Base-by-base conservation (phyloP, 257 asterid species). In the Mentha longifolia region DNA sequence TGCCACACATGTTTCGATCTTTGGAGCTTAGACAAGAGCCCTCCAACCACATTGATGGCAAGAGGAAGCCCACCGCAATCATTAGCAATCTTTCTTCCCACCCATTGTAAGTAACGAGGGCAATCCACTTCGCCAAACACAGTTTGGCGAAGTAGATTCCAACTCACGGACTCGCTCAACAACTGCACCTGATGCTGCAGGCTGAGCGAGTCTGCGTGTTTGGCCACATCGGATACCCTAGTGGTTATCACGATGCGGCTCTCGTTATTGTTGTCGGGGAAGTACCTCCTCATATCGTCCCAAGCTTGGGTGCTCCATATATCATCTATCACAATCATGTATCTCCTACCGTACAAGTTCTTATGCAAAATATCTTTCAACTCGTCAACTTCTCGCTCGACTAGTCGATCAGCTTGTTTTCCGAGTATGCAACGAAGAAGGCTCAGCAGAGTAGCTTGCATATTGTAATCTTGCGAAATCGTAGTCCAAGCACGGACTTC, bases 51-150 rank as follows among this genome's bases (percentile, higher is more conserved):
- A 52, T 67, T 51, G 60, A 74, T 64, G 4, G 76, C 74, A 17
- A 78, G 75, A 56, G 82, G 79, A 17, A 74, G 73, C 19, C 82
- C 82, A 9, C 72, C 42, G 4, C 77, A 78, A 45, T 65, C 15
- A 2, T 16, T 28, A 0, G 76, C 65, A 1, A 78, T 73, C 15
- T 31, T 74, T 31, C 6, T 30, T 41, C 79, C 83, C 1, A 74
- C 12, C 2, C 12, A 0, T 47, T 78, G 56, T 39, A 72, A 42
- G 10, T 12, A 51, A 0, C 11, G 35, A 39, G 81, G 70, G 45
- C 75, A 77, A 2, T 14, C 10, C 22, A 50, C 51, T 9, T 28
- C 20, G 1, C 51, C 70, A 61, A 50, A 81, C 51, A 59, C 82
- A 81, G 50, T 54, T 33, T 73, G 16, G 49, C 67, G 43, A 74